Percentiles rank a stretch among this genome's conserved stretches.
phyloP scores from a whole-genome alignment of 768 basidiomycete genomes.

The Mycena vulgaris region DNA sequence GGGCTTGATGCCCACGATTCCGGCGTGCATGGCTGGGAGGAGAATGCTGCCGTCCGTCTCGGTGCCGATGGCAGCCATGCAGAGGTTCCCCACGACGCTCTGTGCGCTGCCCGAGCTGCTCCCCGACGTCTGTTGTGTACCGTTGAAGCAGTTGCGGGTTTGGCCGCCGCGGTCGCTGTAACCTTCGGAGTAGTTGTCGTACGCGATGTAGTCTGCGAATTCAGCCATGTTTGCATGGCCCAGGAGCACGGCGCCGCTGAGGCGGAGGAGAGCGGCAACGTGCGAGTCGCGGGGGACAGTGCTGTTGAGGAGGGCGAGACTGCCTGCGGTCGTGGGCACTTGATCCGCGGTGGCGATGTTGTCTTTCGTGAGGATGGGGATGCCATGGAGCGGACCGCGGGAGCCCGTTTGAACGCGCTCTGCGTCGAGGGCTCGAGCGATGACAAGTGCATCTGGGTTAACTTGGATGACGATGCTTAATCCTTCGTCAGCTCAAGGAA shows the following conservation, averaged over 20 bases:
- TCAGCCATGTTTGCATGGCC: conserved; percentile 33
- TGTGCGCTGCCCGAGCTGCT: conserved; percentile 24
- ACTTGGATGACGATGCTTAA: conserved; percentile 47
- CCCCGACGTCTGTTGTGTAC: conserved; percentile 18
- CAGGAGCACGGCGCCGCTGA: conserved; percentile 14
- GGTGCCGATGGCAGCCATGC: conserved; percentile 20
- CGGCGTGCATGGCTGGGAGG: conserved; percentile 52
- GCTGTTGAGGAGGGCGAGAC: conserved; percentile 51
- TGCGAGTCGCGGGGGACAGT: conserved; percentile 48
- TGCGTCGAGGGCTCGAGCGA: conserved; percentile 52
- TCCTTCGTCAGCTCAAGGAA: not conserved
- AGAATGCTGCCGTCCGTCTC: conserved; percentile 29
- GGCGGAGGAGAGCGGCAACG: conserved; percentile 12
- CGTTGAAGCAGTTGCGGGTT: conserved; percentile 26
- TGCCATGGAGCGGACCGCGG: conserved; percentile 55
- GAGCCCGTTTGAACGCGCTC: conserved; percentile 44
- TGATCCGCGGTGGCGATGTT: conserved; percentile 27
- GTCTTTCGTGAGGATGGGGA: conserved; percentile 50
- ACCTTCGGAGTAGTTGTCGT: conserved; percentile 18
- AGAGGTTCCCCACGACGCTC: conserved; percentile 22
- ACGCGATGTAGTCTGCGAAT: conserved; percentile 25
- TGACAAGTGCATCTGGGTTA: conserved; percentile 41
- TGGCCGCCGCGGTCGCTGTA: conserved; percentile 29
- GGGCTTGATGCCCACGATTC: conserved; percentile 72
- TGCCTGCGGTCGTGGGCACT: conserved; percentile 56